Percentiles rank a stretch among this genome's conserved stretches.
Evolutionary conservation across 768 basidiomycete genomes (phyloP).

Genomic region (Suillus ampliporus): DNA sequence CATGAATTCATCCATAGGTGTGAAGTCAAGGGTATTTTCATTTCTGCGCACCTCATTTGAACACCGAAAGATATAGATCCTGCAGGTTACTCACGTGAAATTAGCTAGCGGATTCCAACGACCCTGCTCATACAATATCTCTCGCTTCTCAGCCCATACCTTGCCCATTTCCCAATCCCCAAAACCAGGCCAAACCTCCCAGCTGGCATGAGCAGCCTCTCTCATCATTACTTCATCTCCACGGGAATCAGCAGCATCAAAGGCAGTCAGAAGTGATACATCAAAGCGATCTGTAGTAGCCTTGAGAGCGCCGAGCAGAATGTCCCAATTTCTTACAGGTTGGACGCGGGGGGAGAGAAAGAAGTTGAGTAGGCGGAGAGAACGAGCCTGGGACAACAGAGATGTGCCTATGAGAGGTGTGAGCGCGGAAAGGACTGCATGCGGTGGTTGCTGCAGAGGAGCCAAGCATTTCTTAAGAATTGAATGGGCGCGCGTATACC

Average conservation of each 20-base stretch:
- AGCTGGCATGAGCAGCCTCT: constrained; percentile 81
- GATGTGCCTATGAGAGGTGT: constrained; percentile 34
- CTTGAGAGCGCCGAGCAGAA: constrained; percentile 67
- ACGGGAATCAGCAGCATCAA: constrained; percentile 83
- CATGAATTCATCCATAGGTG: constrained; percentile 94
- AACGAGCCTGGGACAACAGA: constrained; percentile 63
- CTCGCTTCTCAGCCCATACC: constrained; percentile 94
- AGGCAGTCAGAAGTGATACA: constrained; percentile 81
- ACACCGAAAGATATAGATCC: neutral
- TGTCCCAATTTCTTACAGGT: constrained; percentile 72
- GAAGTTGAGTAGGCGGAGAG: constrained; percentile 71
- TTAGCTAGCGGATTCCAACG: constrained; percentile 85
- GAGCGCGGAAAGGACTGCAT: constrained; percentile 61
- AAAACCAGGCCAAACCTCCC: constrained; percentile 68
- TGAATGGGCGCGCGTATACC: constrained; percentile 68
- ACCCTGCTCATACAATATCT: constrained; percentile 88
- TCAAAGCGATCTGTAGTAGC: constrained; percentile 90
- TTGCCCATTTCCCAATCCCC: constrained; percentile 91
- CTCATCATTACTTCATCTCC: constrained; percentile 79
- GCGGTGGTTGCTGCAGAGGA: constrained; percentile 65
- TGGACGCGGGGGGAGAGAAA: constrained; percentile 77
- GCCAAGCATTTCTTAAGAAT: constrained; percentile 65
- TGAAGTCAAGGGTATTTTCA: constrained; percentile 77
- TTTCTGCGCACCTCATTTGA: constrained; percentile 38
- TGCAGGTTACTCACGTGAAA: constrained; percentile 59